A percentile compares a stretch with the other conserved stretches of the same genome.
Conservation (phyloP, 768 basidiomycete species). For the Inosperma sp. region DNA sequence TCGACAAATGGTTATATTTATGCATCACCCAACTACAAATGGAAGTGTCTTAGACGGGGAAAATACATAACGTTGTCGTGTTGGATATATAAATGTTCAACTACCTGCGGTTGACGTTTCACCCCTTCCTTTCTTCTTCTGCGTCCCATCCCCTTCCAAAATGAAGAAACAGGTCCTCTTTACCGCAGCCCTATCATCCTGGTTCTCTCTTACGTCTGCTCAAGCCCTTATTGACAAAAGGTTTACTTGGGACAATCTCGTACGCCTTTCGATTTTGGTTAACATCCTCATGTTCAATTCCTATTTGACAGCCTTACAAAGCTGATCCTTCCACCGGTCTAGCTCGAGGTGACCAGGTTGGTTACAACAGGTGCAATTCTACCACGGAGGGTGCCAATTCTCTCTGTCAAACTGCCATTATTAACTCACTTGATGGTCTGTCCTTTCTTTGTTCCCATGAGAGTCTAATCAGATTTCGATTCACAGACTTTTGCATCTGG, state of each 20-base stretch:
- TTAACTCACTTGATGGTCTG: conserved; percentile 48
- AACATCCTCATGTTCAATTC: background rate
- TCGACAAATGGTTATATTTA: too few species aligned
- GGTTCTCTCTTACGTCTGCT: background rate
- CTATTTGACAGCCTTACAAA: conserved; percentile 29
- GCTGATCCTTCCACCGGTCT: conserved; percentile 34
- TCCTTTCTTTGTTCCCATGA: background rate
- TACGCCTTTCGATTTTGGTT: conserved; percentile 18
- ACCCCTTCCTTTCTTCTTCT: background rate
- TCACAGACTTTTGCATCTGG: conserved; percentile 68
- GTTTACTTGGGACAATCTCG: conserved; percentile 27
- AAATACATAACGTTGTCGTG: too few species aligned
- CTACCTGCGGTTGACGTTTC: too few species aligned
- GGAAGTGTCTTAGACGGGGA: too few species aligned
- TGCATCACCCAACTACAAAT: too few species aligned
- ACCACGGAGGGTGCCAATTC: conserved; percentile 59
- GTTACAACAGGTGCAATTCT: conserved; percentile 66
- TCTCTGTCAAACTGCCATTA: conserved; percentile 54
- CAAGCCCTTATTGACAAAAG: conserved; percentile 16
- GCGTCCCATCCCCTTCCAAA: background rate
- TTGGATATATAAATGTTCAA: too few species aligned
- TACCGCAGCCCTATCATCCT: background rate
- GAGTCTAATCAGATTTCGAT: background rate
- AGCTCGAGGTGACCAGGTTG: conserved; percentile 43
- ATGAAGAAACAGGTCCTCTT: background rate